These are phyloP conservation scores for Aspergillus fischeri DNA, from an alignment of 2,329 filamentous ascomycete species.

Conservation along the genomic window DNA sequence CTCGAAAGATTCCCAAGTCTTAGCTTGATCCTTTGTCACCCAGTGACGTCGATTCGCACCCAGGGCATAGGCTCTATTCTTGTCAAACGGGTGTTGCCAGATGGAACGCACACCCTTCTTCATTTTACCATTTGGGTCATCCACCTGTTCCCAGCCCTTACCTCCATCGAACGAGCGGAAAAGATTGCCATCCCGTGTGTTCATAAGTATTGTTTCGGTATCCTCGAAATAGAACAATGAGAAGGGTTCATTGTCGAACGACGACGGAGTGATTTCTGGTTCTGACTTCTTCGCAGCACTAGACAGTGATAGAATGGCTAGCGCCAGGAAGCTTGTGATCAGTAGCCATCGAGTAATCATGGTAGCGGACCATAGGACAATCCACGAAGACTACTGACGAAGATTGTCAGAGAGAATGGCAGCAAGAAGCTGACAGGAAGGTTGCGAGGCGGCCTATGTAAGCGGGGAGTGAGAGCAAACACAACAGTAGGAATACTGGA, in stretches of 20 bases:
- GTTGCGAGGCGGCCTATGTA: neutral
- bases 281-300: slow-evolving; percentile 50
- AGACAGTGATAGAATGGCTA: slow-evolving; percentile 44
- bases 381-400: neutral
- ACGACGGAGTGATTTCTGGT: slow-evolving; percentile 61
- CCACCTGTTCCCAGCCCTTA: slow-evolving; percentile 65
- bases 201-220: slow-evolving; percentile 75
- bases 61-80: slow-evolving; percentile 73
- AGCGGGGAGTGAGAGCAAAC: neutral
- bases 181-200: slow-evolving; percentile 59
- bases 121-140: slow-evolving; percentile 56
- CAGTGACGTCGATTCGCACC: slow-evolving; percentile 69
- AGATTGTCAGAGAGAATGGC: neutral
- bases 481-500: neutral
- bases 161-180: slow-evolving; percentile 81
- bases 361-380: slow-evolving; percentile 16
- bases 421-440: neutral
- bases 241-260: slow-evolving; percentile 63
- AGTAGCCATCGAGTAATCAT: slow-evolving; percentile 45
- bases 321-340: slow-evolving; percentile 48
- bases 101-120: slow-evolving; percentile 53
- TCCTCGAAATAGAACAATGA: slow-evolving; percentile 88
- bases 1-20: slow-evolving; percentile 73
- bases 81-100: slow-evolving; percentile 73
- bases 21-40: slow-evolving; percentile 76